Evolutionary conservation across 495 filamentous ascomycete genomes (phyloP), one percentile per base, ranked within the genome.

Genomic region (Entonaema liquescens): DNA sequence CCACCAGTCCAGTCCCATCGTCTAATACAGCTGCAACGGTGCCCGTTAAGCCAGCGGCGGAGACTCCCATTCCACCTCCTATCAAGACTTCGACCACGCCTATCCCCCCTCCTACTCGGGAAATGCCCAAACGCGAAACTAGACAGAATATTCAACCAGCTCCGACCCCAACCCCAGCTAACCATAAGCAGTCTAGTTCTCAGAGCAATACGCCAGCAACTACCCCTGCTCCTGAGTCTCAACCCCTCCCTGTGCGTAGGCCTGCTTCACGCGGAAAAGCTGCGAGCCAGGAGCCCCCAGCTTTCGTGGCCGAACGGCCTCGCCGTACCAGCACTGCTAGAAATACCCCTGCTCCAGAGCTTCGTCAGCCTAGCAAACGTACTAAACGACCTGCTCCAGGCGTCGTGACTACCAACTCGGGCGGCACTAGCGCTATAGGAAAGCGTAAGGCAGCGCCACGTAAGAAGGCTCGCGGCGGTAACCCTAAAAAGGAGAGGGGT

Each of bases 401-500:
- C 26, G 85, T 89, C 36, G 87, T 95, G n/a, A 87, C 87, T 15
- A 89, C 86, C 19, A 88, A 88, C 63, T 89, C 91, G 70, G 92
- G 91, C 58, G 91, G 91, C 68, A 78, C 88, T 85, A 67, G 90
- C 89, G 75, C 90, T 72, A 89, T 94, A 68, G 92, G 92, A 35
- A 92, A 88, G 76, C 88, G 94, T 29, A 92, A 92, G 77, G 90
- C 89, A 29, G 93, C 93, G 72, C 91, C 92, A 7, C 83, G 83
- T 60, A 91, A 89, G 81, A 87, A 87, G 66, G 78, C 80, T 17
- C 79, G 80, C 55, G 65, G 75, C 13, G n/a, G 53, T 23, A 70
- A 62, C 7, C 83, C 85, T 54, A 90, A 86, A 74, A 87, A 83
- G 58, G 84, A 81, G 57, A 81, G 79, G 65, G 72, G 72, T 59